Base-by-base conservation (phyloP, 768 basidiomycete species). In the Agrocybe pediades region DNA sequence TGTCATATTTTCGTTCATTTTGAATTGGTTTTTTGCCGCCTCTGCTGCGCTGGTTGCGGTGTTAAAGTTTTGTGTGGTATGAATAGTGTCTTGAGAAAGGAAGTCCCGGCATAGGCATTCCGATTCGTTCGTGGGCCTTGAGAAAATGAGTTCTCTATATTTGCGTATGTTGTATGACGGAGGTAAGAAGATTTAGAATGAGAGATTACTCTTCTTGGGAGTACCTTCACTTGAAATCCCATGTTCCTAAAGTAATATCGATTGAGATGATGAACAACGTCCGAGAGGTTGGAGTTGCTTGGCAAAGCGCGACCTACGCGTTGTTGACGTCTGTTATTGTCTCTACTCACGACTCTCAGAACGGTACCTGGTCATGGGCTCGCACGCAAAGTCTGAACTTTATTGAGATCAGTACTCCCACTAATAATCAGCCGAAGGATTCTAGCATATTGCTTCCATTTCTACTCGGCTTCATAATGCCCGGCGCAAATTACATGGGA, bases 401-500 rank as follows among this genome's bases (percentile, higher is more conserved):
- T 30, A 7, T 30, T 30, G 15, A 30, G n/a, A n/a, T n/a, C n/a
- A n/a, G n/a, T n/a, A n/a, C n/a, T n/a, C n/a, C n/a, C n/a, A n/a
- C n/a, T n/a, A n/a, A n/a, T n/a, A n/a, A n/a, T n/a, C n/a, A n/a
- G n/a, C n/a, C n/a, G n/a, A n/a, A n/a, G n/a, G n/a, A n/a, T n/a
- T n/a, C n/a, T n/a, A n/a, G n/a, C n/a, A n/a, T n/a, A n/a, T n/a
- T n/a, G n/a, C n/a, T 30, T 30, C 7, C 6, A 7, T 15, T 30
- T 30, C 29, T 30, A 30, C 29, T 15, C 29, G 29, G 29, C 29
- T 23, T 45, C 3, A 26, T 45, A 24, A 86, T 87, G 86, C 70
- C 71, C 19, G 87, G 87, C 6, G 87, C 86, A 25, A 89, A 89
- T 60, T 89, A 88, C 56, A 88, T 87, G 86, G 87, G 87, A 20